Conservation (phyloP, 345 rosid genomes). For the Sonneratia alba region DNA sequence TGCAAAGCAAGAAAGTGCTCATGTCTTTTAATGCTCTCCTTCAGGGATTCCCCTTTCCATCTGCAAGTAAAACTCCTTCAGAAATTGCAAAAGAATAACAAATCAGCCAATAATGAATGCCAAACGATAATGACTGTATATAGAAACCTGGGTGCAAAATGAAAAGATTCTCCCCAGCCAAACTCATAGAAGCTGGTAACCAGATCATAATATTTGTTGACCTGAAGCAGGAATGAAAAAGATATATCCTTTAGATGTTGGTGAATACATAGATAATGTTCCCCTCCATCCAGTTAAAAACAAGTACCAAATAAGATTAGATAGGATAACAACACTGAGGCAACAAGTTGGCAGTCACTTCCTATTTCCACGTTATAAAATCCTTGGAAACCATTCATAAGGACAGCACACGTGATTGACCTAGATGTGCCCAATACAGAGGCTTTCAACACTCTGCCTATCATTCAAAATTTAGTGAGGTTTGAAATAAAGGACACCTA, state of each 20-base stretch:
- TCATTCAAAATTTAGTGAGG: no score
- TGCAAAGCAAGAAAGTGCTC: constrained; percentile 95
- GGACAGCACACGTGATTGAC: no score
- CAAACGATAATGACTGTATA: neutral
- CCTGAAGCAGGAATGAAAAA: constrained; percentile 33
- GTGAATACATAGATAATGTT: neutral
- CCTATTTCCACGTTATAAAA: neutral
- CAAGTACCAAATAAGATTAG: neutral
- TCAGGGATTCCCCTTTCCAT: constrained; percentile 79
- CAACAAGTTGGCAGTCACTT: neutral
- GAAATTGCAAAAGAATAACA: neutral
- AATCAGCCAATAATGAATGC: neutral
- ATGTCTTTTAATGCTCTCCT: constrained; percentile 91
- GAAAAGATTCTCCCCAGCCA: constrained; percentile 99
- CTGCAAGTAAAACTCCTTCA: constrained; percentile 30
- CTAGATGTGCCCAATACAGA: no score
- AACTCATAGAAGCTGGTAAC: constrained; percentile 94
- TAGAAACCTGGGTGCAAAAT: constrained; percentile 81
- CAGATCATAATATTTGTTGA: constrained; percentile 90
- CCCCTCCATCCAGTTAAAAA: neutral
- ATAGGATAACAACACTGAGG: neutral
- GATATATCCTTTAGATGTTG: neutral
- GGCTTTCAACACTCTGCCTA: no score
- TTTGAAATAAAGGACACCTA: no score
- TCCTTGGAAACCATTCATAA: no score